Evolutionary conservation across 495 filamentous ascomycete genomes (phyloP).

Genomic region (Aspergillus cristatus): DNA sequence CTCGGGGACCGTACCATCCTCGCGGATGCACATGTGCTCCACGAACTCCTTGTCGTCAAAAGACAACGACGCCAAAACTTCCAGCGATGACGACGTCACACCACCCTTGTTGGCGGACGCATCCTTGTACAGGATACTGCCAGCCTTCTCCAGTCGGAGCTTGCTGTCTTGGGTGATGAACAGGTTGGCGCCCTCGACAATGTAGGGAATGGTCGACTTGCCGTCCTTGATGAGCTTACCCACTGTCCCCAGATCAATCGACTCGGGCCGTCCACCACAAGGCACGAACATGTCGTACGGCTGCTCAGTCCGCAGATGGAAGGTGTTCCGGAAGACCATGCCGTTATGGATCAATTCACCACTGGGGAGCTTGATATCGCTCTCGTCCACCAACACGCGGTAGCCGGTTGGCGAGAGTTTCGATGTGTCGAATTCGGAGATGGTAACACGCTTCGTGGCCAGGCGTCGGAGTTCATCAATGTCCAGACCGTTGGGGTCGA

Average conservation of each 20-base stretch:
- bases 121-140: conserved; percentile 93
- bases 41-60: conserved; percentile 86
- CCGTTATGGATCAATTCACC: conserved; percentile 87
- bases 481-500: conserved; percentile 84
- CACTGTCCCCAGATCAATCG: conserved; percentile 83
- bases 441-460: conserved; percentile 82
- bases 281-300: conserved; percentile 87
- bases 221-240: conserved; percentile 74
- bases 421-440: conserved; percentile 72
- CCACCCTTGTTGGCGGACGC: conserved; percentile 98
- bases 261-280: conserved; percentile 93
- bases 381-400: conserved; percentile 87
- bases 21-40: conserved; percentile 83
- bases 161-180: conserved; percentile 99
- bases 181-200: conserved; percentile 94
- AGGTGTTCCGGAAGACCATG: conserved; percentile 92
- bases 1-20: conserved; percentile 66
- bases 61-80: conserved; percentile 86
- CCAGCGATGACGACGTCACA: conserved; percentile 95
- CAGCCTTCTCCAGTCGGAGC: conserved; percentile 84
- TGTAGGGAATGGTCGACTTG: conserved; percentile 80
- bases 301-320: conserved; percentile 71
- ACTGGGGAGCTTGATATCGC: conserved; percentile 70
- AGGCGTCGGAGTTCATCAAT: conserved; percentile 73
- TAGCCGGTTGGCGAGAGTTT: conserved; percentile 86